A percentile compares a stretch with the other conserved stretches of the same genome.
These are phyloP conservation scores for Carex parvula DNA, from an alignment of 176 grass and related monocot species.

Conservation along the genomic window DNA sequence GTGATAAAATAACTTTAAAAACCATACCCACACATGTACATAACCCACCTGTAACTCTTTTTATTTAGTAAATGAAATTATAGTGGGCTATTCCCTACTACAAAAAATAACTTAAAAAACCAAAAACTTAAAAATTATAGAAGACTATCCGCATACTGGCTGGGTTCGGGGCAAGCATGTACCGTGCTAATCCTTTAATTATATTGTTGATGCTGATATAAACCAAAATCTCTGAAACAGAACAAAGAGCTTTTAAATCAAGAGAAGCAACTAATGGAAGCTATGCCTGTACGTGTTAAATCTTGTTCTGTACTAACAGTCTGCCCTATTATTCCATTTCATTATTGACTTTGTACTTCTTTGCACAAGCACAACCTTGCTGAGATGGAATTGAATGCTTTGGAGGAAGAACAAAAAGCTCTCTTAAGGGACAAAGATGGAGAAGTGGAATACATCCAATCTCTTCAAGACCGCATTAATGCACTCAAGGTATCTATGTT, in stretches of 20 bases:
- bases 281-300: conserved; percentile 46
- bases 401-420: conserved; percentile 59
- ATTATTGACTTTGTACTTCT: conserved; percentile 25
- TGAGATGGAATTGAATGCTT: conserved; percentile 56
- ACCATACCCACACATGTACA: not conserved
- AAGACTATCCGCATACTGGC: not conserved
- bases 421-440: conserved; percentile 60
- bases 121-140: no score
- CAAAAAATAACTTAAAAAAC: not conserved
- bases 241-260: conserved; percentile 52
- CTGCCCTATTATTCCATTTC: not conserved
- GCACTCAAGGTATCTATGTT: conserved; percentile 60
- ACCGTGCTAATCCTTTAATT: not conserved
- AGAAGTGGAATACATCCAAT: conserved; percentile 65
- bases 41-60: no score
- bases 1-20: not conserved
- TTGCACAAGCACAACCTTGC: conserved; percentile 39
- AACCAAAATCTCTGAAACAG: conserved; percentile 33
- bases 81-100: no score
- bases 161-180: not conserved
- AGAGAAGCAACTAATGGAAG: conserved; percentile 37
- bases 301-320: not conserved
- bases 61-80: no score
- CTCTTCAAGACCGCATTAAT: conserved; percentile 49
- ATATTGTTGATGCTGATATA: conserved; percentile 27